Conservation (phyloP, 73 alveolate species). For the Paramecium octaurelia region DNA sequence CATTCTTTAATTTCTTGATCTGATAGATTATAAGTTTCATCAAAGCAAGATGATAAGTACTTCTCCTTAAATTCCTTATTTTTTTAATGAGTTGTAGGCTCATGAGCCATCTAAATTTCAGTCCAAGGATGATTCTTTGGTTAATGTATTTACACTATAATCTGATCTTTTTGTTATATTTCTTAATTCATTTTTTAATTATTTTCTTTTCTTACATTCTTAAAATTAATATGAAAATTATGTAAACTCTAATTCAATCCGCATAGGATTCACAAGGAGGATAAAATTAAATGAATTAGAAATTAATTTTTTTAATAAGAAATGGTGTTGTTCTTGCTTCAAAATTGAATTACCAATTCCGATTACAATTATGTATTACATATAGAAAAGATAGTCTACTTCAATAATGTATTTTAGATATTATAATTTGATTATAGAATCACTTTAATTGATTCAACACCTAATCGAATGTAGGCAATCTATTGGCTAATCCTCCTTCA, state of each 20-base stretch:
- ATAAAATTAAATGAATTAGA: not conserved
- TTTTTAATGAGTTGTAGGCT: not conserved
- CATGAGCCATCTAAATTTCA: not conserved
- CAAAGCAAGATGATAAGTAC: constrained; percentile 14
- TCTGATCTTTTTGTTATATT: not conserved
- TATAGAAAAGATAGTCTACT: not conserved
- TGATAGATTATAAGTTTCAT: constrained; percentile 2
- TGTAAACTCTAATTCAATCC: not conserved
- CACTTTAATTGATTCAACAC: constrained; percentile 58
- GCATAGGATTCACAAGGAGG: not conserved
- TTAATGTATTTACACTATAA: not conserved
- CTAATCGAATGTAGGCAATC: constrained; percentile 55
- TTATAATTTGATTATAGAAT: not conserved
- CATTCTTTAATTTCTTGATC: not conserved
- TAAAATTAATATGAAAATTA: not conserved
- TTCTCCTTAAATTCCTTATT: constrained; percentile 24
- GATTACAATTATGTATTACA: not conserved
- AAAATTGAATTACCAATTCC: not conserved
- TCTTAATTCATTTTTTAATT: not conserved
- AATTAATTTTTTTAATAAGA: not conserved
- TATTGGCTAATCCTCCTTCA: constrained; percentile 62
- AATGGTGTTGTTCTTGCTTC: not conserved
- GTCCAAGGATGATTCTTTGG: constrained; percentile 10
- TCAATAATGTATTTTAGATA: not conserved
- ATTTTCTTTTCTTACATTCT: not conserved